Evolutionary conservation across 768 basidiomycete species (phyloP).

Genomic region (Brasilioporus rufonigricans): DNA sequence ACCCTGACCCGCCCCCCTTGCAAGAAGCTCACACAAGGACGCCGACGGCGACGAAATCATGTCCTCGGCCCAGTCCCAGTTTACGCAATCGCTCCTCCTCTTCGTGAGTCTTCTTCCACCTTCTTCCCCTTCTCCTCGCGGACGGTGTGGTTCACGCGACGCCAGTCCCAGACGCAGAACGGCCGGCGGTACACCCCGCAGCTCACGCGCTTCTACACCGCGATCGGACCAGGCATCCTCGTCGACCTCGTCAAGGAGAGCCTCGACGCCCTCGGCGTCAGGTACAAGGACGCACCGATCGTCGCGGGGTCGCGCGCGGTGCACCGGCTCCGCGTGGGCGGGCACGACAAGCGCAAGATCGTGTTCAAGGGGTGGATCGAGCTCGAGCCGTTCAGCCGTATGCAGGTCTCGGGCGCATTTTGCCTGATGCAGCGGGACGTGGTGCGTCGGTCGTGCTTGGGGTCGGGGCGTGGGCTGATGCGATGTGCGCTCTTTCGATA

Average conservation of each 20-base stretch:
- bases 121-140: not conserved
- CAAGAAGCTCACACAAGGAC: conserved; percentile 36
- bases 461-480: not conserved
- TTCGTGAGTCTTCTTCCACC: conserved; percentile 52
- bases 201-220: conserved; percentile 79
- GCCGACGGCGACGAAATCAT: conserved; percentile 61
- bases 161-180: conserved; percentile 77
- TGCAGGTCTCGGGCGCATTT: conserved; percentile 54
- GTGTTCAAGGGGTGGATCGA: conserved; percentile 74
- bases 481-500: conserved; percentile 22
- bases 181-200: conserved; percentile 72
- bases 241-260: conserved; percentile 53
- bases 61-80: conserved; percentile 64
- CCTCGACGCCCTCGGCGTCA: conserved; percentile 47
- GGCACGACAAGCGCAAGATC: conserved; percentile 61
- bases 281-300: conserved; percentile 43
- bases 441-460: conserved; percentile 42
- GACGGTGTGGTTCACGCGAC: not conserved
- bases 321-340: conserved; percentile 59
- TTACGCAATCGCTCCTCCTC: conserved; percentile 76
- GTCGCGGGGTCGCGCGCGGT: conserved; percentile 11
- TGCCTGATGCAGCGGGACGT: conserved; percentile 69
- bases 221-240: conserved; percentile 51
- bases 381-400: conserved; percentile 58
- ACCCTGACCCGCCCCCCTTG: not conserved